Evolutionary conservation across 169 alveolate genomes (phyloP).

Genomic region (Plasmodium falciparum): DNA sequence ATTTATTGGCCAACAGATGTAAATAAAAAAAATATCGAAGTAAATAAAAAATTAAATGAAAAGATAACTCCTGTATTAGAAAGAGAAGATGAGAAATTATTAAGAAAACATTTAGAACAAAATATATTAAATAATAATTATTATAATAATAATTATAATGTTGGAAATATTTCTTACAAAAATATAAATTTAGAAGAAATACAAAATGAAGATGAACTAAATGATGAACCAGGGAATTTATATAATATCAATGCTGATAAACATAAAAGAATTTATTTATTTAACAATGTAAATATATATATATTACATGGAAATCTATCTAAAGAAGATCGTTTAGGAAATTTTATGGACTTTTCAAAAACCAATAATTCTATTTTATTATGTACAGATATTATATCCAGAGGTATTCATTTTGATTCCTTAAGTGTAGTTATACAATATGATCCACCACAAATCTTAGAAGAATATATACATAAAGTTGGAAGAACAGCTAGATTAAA

Average conservation of each 20-base stretch:
- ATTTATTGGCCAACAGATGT: slow-evolving; percentile 83
- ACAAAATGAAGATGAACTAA: not conserved
- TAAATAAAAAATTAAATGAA: slow-evolving; percentile 15
- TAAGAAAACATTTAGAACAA: slow-evolving; percentile 27
- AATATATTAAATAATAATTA: slow-evolving; percentile 9
- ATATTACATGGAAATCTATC: slow-evolving; percentile 84
- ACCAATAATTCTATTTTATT: slow-evolving; percentile 83
- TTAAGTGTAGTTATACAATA: slow-evolving; percentile 93
- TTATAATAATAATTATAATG: not conserved
- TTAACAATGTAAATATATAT: slow-evolving; percentile 63
- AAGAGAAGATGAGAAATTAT: slow-evolving; percentile 30
- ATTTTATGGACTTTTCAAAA: slow-evolving; percentile 78
- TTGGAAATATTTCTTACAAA: slow-evolving; percentile 7
- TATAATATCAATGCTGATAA: slow-evolving; percentile 31
- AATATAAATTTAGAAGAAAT: slow-evolving; percentile 63
- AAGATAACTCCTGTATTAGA: slow-evolving; percentile 9
- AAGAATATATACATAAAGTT: slow-evolving; percentile 95
- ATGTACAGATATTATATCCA: slow-evolving; percentile 96
- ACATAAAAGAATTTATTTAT: slow-evolving; percentile 34
- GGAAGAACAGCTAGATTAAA: slow-evolving; percentile 96
- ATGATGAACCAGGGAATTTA: not conserved
- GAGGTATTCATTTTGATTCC: slow-evolving; percentile 94
- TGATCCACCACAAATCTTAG: slow-evolving; percentile 94
- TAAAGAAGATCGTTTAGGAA: slow-evolving; percentile 80
- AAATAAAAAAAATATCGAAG: slow-evolving; percentile 49